phyloP scores from a whole-genome alignment of 1,284 basidiomycete genomes.

The Fistulinella cinereoalba region DNA sequence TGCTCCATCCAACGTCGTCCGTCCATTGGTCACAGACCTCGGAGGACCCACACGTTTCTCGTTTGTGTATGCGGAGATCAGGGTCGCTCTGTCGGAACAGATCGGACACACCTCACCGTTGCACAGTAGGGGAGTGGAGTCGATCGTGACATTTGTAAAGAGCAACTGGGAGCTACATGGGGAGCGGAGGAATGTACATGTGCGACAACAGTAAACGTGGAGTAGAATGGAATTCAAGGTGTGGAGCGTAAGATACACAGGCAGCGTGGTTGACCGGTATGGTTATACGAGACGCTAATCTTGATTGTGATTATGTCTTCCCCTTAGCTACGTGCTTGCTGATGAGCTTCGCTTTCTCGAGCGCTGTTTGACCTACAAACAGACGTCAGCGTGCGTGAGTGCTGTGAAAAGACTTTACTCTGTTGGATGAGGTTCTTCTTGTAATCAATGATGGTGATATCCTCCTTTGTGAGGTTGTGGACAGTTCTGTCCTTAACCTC shows the following conservation, averaged over 20 bases:
- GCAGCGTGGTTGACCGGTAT: constrained; percentile 4
- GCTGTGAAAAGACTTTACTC: constrained; percentile 44
- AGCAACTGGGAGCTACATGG: constrained; percentile 14
- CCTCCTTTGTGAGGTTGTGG: constrained; percentile 86
- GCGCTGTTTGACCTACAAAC: constrained; percentile 59
- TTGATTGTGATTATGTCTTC: constrained; percentile 43
- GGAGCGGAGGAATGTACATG: constrained; percentile 6
- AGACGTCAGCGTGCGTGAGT: constrained; percentile 9
- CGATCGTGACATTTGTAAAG: constrained; percentile 15
- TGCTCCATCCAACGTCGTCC: constrained; percentile 8
- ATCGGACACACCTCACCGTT: constrained; percentile 12
- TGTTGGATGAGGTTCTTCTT: constrained; percentile 77
- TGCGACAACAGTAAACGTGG: constrained; percentile 16
- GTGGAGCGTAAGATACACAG: constrained; percentile 8
- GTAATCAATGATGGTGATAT: constrained; percentile 89
- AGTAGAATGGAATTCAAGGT: background rate
- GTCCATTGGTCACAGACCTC: constrained; percentile 15
- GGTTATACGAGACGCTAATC: background rate
- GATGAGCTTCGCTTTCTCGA: constrained; percentile 92
- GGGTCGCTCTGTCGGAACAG: constrained; percentile 14
- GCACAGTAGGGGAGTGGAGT: constrained; percentile 1
- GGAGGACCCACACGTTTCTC: constrained; percentile 22
- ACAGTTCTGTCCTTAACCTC: constrained; percentile 96
- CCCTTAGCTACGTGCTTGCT: constrained; percentile 72
- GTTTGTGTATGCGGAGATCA: background rate